Base-by-base conservation (phyloP, 352 stramenopile genomes). In the Globisporangium paddicum region DNA sequence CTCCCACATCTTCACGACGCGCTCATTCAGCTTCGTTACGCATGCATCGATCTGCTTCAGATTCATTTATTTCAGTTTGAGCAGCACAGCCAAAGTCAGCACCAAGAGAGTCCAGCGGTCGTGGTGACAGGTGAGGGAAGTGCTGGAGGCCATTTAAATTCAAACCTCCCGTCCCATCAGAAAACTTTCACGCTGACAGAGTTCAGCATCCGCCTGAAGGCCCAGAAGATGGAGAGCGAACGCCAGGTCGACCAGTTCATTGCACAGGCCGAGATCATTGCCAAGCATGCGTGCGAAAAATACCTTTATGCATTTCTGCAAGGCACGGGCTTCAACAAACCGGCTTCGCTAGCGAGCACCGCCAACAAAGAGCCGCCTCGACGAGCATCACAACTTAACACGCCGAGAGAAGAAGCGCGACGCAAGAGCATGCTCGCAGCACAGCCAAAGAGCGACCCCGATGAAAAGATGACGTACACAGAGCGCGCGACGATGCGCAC, bases 391-490 rank as follows among this genome's bases (percentile, higher is more conserved):
- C 52, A 64, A 49, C 38, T 44, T 19, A 50, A 45, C 10, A 73
- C 42, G 14, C 28, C n/a, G 30, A 68, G 55, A 30, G 67, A 61
- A 2, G 21, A 66, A 56, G 45, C 49, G 38, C 30, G 28, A 19
- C 28, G 47, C 25, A 66, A 65, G 30, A 67, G 58, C 5, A 71
- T 68, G 19, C 48, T 65, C 19, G 59, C 59, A 21, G 44, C 59
- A 1, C 23, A 50, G 53, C 61, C 54, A 11, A 63, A 41, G 14
- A 44, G 69, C 9, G 61, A 72, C 19, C 51, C 64, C 5, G 66
- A 78, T 23, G 79, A 72, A 50, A 64, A 67, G n/a, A 97, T 98
- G 87, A 97, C 89, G 3, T 98, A 98, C 65, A 98, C 95, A n/a
- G 93, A 98, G 55, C 79, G 92, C 3, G 91, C 93, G 6, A 90